These are phyloP conservation scores for Waitea zeae DNA, from an alignment of 1,284 basidiomycete species.

Conservation along the genomic window DNA sequence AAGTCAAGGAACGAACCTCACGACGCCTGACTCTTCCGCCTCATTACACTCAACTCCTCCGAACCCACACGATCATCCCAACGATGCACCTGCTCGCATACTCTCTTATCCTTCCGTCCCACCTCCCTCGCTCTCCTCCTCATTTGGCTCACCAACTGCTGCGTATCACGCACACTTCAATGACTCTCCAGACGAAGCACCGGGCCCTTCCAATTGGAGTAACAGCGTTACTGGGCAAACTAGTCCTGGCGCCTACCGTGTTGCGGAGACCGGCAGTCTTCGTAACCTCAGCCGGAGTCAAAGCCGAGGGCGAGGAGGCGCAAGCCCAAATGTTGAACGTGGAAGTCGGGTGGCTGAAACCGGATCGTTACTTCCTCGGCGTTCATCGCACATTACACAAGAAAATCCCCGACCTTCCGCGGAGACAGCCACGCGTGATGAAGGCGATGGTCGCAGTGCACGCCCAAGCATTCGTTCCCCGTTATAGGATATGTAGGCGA, in stretches of 20 bases:
- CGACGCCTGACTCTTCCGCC: conserved; percentile 47
- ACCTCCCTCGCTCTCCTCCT: conserved; percentile 49
- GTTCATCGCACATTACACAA: not conserved
- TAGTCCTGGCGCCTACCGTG: conserved; percentile 22
- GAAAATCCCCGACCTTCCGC: too few species aligned
- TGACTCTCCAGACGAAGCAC: conserved; percentile 19
- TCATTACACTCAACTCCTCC: conserved; percentile 25
- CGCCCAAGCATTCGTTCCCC: too few species aligned
- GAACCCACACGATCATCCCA: conserved; percentile 14
- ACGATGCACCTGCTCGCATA: conserved; percentile 13
- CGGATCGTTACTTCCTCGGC: conserved; percentile 2
- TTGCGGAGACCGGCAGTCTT: conserved; percentile 22
- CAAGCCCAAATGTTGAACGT: too few species aligned
- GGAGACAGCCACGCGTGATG: too few species aligned
- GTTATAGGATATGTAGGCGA: too few species aligned
- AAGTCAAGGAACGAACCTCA: conserved; percentile 40
- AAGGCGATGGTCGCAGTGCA: too few species aligned
- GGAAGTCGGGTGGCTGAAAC: conserved; percentile 10
- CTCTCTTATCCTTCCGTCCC: conserved; percentile 53
- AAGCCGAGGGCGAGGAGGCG: conserved; percentile 39
- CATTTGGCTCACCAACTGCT: conserved; percentile 43
- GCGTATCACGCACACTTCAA: conserved; percentile 24
- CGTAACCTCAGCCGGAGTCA: conserved; percentile 12
- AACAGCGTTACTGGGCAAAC: conserved; percentile 27
- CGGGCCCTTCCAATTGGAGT: conserved; percentile 32